Conservation (phyloP, 352 stramenopile genomes). For the Phytophthora brassicae region DNA sequence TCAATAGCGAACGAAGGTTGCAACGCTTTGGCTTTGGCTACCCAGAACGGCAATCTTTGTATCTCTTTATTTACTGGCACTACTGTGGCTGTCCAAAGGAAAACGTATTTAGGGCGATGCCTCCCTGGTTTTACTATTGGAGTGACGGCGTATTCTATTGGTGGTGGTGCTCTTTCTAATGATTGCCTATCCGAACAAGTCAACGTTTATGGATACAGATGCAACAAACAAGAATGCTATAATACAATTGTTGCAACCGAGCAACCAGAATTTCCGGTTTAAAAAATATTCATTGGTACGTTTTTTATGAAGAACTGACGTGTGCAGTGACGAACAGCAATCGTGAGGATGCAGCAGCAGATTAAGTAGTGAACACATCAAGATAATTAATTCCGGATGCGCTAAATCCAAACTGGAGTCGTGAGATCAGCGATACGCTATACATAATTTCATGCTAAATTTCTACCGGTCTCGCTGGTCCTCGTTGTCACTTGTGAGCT, state of each 20-base stretch:
- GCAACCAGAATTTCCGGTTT: neutral
- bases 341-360: neutral
- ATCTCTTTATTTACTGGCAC: too few relatives aligned
- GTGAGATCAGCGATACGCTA: neutral
- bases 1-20: too few relatives aligned
- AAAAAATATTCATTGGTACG: neutral
- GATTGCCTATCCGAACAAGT: neutral
- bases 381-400: constrained; percentile 8
- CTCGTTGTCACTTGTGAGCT: constrained; percentile 27
- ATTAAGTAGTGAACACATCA: constrained; percentile 18
- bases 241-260: neutral
- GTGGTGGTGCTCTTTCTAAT: too few relatives aligned
- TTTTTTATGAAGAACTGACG: too few relatives aligned
- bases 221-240: neutral
- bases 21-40: too few relatives aligned
- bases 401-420: neutral
- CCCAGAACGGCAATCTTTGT: too few relatives aligned
- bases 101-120: too few relatives aligned
- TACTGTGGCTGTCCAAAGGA: too few relatives aligned
- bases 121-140: too few relatives aligned
- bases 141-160: too few relatives aligned
- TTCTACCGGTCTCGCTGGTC: constrained; percentile 28
- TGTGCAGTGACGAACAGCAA: constrained; percentile 10
- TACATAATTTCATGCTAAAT: neutral
- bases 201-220: neutral